Base-by-base conservation (phyloP, 768 basidiomycete species). In the Mycena venus region DNA sequence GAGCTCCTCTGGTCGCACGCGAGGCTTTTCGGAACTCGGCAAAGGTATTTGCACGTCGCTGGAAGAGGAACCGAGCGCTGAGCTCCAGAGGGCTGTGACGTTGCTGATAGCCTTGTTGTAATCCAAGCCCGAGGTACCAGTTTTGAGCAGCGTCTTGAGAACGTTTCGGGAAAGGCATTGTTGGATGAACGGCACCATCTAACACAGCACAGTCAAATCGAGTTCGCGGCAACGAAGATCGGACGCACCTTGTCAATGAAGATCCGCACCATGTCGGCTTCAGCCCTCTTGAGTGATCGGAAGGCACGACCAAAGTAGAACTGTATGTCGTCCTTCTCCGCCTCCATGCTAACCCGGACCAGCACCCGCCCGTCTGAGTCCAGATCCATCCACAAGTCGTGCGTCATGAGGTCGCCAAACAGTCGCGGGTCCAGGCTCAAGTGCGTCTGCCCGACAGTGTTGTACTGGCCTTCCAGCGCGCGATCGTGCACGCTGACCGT, bases 251-350 rank as follows among this genome's bases (percentile, higher is more conserved):
- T 99, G 87, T 99, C 98, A 72, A 99, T 94, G 82, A 99, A 98
- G 38, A 95, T 95, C 14, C 97, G 90, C 65, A 97, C 90, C 98
- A 99, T 99, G 79, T 99, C 98, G 29, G 90, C 92, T 81, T 99
- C 96, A 0, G 96, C 95, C 38, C 97, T 88, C 84, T 99, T 99
- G 77, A 99, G 82, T 42, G 93, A 95, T 55, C 98, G 89, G 89
- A 99, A 99, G 2, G 94, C 98, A 34, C 97, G 90, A 25, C 98
- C 98, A 79, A 99, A 99, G 87, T 95, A 97, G 87, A 98, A 99
- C 77, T 95, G 95, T 11, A 96, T 95, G 80, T 99, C 98, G 77
- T 98, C 97, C 84, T 98, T 97, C 88, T 99, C 98, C 62, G 97
- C 96, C 80, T 99, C 98, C 97, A 99, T 98, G 81, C 96, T 97